phyloP scores from a whole-genome alignment of 805 yeast species.

The Nakazawaea populi region DNA sequence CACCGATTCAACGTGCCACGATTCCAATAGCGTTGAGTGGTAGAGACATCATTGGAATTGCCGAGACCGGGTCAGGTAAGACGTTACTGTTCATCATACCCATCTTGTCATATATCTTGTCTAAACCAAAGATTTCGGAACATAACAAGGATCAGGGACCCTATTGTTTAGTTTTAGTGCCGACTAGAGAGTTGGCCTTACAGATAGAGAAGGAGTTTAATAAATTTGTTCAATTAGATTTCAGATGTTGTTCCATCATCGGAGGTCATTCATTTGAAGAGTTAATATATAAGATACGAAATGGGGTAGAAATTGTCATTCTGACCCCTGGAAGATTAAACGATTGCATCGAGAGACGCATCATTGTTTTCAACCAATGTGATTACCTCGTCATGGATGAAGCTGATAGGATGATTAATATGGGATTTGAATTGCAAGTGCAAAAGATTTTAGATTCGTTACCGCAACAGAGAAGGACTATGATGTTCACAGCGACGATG shows the following conservation, averaged over 20 bases:
- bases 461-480: slow-evolving; percentile 55
- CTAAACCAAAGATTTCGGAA: slow-evolving; percentile 40
- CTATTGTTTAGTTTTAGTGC: slow-evolving; percentile 72
- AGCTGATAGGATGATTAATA: slow-evolving; percentile 92
- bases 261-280: slow-evolving; percentile 89
- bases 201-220: slow-evolving; percentile 71
- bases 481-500: slow-evolving; percentile 96
- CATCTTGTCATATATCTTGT: slow-evolving; percentile 47
- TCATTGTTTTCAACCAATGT: slow-evolving; percentile 54
- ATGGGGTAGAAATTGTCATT: slow-evolving; percentile 72
- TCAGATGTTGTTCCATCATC: slow-evolving; percentile 59
- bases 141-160: slow-evolving; percentile 58
- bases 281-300: slow-evolving; percentile 51
- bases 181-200: slow-evolving; percentile 89
- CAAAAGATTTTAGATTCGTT: slow-evolving; percentile 49
- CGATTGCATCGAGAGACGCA: slow-evolving; percentile 70
- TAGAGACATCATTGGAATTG: slow-evolving; percentile 80
- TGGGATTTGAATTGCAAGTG: slow-evolving; percentile 87
- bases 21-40: slow-evolving; percentile 61
- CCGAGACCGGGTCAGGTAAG: slow-evolving; percentile 96
- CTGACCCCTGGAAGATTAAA: slow-evolving; percentile 93
- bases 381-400: slow-evolving; percentile 79
- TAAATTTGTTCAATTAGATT: slow-evolving; percentile 32
- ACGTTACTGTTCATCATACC: slow-evolving; percentile 83
- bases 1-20: slow-evolving; percentile 88